Conservation (phyloP, 495 filamentous ascomycete genomes). For the Hypoxylon cercidicola region DNA sequence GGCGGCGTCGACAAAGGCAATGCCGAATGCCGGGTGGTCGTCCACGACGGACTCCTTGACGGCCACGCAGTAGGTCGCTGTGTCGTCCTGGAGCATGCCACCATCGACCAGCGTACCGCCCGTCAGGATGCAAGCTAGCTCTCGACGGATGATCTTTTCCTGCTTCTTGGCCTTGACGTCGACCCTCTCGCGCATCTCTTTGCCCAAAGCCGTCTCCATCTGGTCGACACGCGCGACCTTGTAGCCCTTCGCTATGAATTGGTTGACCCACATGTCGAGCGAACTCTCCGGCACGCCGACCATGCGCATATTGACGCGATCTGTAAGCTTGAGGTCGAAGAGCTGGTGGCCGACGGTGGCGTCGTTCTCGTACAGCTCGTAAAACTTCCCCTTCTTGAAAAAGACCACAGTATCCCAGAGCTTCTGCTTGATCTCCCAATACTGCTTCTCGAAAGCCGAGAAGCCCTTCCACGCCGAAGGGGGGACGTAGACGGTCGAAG, state of each 20-base stretch:
- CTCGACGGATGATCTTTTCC: slow-evolving; percentile 92
- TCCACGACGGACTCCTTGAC: slow-evolving; percentile 89
- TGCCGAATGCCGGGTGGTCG: slow-evolving; percentile 83
- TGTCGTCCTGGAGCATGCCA: slow-evolving; percentile 97
- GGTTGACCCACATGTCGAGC: slow-evolving; percentile 90
- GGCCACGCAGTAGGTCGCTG: slow-evolving; percentile 95
- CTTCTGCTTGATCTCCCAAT: slow-evolving; percentile 99
- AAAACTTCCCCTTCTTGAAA: slow-evolving; percentile 99
- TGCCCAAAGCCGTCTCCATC: slow-evolving; percentile 91
- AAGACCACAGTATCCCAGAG: slow-evolving; percentile 98
- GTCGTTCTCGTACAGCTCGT: slow-evolving; percentile 98
- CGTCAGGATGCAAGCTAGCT: slow-evolving; percentile 91
- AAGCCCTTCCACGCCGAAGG: slow-evolving; percentile 79
- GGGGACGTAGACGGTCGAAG: slow-evolving; percentile 90
- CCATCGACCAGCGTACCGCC: slow-evolving; percentile 93
- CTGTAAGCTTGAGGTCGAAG: slow-evolving; percentile 97
- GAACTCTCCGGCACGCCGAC: slow-evolving; percentile 93
- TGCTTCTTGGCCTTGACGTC: slow-evolving; percentile 67
- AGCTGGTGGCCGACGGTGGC: slow-evolving; percentile 96
- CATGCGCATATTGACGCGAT: slow-evolving; percentile 99
- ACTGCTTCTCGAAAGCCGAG: slow-evolving; percentile 95
- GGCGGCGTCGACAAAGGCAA: slow-evolving; percentile 94
- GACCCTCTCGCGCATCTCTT: slow-evolving; percentile 96
- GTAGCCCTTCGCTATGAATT: slow-evolving; percentile 92
- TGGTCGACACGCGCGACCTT: slow-evolving; percentile 98